phyloP scores from a whole-genome alignment of 192 early-diverging fungal species.

The Gigaspora rosea region DNA sequence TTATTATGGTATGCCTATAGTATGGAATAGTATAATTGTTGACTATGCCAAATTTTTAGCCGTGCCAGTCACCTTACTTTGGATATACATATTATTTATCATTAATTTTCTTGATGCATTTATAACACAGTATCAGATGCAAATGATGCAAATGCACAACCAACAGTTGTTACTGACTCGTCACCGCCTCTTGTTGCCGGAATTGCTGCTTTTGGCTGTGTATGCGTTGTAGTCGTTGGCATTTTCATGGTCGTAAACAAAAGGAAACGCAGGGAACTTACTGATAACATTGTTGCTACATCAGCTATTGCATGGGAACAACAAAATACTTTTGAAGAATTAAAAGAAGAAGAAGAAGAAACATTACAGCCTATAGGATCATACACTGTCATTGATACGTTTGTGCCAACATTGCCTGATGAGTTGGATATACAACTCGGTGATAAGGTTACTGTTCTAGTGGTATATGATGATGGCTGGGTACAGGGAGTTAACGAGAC shows the following conservation, averaged over 20 bases:
- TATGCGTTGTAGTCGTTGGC: slow-evolving; percentile 35
- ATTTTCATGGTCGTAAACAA: slow-evolving; percentile 37
- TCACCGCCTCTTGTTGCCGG: slow-evolving; percentile 4
- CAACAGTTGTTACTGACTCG: neutral
- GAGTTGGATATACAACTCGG: slow-evolving; percentile 57
- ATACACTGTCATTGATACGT: slow-evolving; percentile 46
- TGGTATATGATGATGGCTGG: slow-evolving; percentile 65
- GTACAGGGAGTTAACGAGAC: slow-evolving; percentile 55
- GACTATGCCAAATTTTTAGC: too few species aligned
- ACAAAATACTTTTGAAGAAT: slow-evolving; percentile 42
- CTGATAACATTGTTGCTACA: slow-evolving; percentile 33
- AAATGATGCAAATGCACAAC: neutral
- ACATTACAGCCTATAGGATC: slow-evolving; percentile 45
- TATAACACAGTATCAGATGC: too few species aligned
- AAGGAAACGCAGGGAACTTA: slow-evolving; percentile 39
- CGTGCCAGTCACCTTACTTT: too few species aligned
- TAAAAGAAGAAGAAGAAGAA: slow-evolving; percentile 35
- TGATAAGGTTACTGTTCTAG: slow-evolving; percentile 54
- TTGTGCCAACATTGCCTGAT: slow-evolving; percentile 54
- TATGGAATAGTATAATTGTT: too few species aligned
- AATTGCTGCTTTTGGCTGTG: slow-evolving; percentile 35
- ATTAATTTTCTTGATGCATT: too few species aligned
- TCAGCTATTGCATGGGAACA: slow-evolving; percentile 43
- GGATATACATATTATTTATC: too few species aligned
- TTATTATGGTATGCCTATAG: too few species aligned